These are phyloP conservation scores for Malus domestica DNA, from an alignment of 306 rosid genomes.

Conservation along the genomic window ASM211411v1 NC_041802.1:28658001-28658500, in stretches of 20 bases:
- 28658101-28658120: conserved; percentile 56
- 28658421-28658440: not conserved
- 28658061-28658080: conserved; percentile 59
- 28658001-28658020: conserved; percentile 33
- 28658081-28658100: conserved; percentile 74
- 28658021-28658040: conserved; percentile 48
- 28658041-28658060: conserved; percentile 25
- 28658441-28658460: conserved; percentile 89
- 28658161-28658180: conserved; percentile 22
- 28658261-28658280: conserved; percentile 7
- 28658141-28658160: conserved; percentile 20
- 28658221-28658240: conserved; percentile 7
- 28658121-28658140: conserved; percentile 39
- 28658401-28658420: not conserved
- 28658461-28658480: conserved; percentile 63
- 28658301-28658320: conserved; percentile 17
- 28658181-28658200: conserved; percentile 26
- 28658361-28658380: conserved; percentile 1
- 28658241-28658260: not conserved
- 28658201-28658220: conserved; percentile 12
- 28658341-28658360: conserved; percentile 8
- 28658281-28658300: conserved; percentile 19
- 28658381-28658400: not conserved
- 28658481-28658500: conserved; percentile 10
- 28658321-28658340: conserved; percentile 17